These are phyloP conservation scores for Neurospora terricola DNA, from an alignment of 495 filamentous ascomycete genomes.

Conservation along the genomic window DNA sequence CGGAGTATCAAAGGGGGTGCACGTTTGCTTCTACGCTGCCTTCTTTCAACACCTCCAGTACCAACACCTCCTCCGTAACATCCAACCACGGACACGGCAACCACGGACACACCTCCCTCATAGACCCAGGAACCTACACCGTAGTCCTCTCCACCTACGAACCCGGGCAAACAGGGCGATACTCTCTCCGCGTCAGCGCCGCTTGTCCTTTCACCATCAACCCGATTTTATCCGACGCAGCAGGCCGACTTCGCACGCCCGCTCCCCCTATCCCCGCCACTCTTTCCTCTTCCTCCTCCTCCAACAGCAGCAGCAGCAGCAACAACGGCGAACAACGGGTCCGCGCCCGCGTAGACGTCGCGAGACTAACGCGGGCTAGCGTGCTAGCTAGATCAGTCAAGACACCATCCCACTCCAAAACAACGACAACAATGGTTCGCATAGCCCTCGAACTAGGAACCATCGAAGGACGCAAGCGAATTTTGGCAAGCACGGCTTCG, in stretches of 20 bases:
- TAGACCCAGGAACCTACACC: constrained; percentile 68
- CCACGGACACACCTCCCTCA: constrained; percentile 18
- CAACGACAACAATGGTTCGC: constrained; percentile 38
- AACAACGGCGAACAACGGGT: constrained; percentile 39
- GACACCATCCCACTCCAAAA: not conserved
- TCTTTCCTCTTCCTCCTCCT: constrained; percentile 18
- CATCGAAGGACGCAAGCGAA: not conserved
- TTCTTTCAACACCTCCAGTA: not conserved
- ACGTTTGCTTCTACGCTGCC: constrained; percentile 46
- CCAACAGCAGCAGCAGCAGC: not conserved
- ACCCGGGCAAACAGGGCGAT: constrained; percentile 60
- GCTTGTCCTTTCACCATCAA: constrained; percentile 39
- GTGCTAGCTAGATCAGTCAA: constrained; percentile 27
- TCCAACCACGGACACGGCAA: not conserved
- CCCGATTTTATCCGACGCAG: constrained; percentile 53
- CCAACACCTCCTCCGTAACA: not conserved
- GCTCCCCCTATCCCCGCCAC: constrained; percentile 34
- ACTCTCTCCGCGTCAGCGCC: constrained; percentile 63
- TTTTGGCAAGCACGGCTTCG: not conserved
- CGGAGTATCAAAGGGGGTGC: constrained; percentile 74
- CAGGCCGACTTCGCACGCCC: constrained; percentile 51
- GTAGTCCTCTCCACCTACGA: constrained; percentile 85
- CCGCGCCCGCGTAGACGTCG: constrained; percentile 39
- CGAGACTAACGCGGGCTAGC: constrained; percentile 48
- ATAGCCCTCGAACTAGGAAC: constrained; percentile 56